Percentiles rank a stretch among this genome's conserved stretches.
These are phyloP conservation scores for Salicornia ramosissima DNA, from an alignment of 148 eudicot genomes.

Conservation along the genomic window DNA sequence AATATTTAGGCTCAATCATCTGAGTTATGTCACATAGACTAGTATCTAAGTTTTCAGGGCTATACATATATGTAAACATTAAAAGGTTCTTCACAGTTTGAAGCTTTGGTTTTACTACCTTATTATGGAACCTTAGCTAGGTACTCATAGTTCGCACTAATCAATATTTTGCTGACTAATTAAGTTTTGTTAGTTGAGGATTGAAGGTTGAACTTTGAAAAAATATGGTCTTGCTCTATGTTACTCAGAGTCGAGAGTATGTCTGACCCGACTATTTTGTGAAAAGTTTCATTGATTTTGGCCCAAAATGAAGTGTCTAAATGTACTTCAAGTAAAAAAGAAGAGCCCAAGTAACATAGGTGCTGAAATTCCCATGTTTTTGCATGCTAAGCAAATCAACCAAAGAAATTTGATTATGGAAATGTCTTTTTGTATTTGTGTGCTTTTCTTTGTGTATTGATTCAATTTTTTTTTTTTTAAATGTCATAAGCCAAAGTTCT, in stretches of 20 bases:
- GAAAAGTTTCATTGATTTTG: too few relatives aligned
- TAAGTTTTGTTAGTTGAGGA: background rate
- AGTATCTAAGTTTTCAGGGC: slow-evolving; percentile 4
- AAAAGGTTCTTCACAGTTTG: background rate
- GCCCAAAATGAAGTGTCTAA: too few relatives aligned
- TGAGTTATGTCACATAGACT: background rate
- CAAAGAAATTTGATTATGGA: slow-evolving; percentile 1
- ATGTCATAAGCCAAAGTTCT: slow-evolving; percentile 18
- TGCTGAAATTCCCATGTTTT: background rate
- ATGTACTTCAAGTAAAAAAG: too few relatives aligned
- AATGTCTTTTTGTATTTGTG: slow-evolving; percentile 19
- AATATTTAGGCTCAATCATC: slow-evolving; percentile 16
- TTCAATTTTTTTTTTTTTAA: background rate
- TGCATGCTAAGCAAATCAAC: slow-evolving; percentile 1
- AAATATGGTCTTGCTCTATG: too few relatives aligned
- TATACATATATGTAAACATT: slow-evolving; percentile 12
- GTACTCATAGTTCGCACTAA: background rate
- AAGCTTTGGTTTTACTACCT: slow-evolving; percentile 14
- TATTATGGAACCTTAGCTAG: slow-evolving; percentile 18
- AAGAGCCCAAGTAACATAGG: too few relatives aligned
- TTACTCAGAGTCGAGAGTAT: too few relatives aligned
- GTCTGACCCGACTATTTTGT: too few relatives aligned
- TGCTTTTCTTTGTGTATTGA: slow-evolving; percentile 16
- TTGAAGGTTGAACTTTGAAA: background rate
- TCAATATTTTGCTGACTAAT: background rate